Conservation (phyloP, 257 asterid species). For the Ilex aquifolium region DNA sequence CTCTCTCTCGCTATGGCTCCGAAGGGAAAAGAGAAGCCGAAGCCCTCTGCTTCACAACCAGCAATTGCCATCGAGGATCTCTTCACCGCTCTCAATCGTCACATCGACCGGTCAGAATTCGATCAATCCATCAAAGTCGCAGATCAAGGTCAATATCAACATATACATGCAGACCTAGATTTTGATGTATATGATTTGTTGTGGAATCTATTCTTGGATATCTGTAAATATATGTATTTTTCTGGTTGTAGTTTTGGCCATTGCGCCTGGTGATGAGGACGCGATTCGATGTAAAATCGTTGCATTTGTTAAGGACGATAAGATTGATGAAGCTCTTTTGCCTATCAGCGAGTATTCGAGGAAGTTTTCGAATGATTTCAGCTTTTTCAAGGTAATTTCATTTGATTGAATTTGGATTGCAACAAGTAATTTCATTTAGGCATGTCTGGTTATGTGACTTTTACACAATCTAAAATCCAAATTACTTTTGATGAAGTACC, state of each 20-base stretch:
- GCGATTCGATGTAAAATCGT: too few species aligned
- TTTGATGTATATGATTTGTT: too few species aligned
- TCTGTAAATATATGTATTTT: too few species aligned
- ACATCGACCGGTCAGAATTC: slow-evolving; percentile 52
- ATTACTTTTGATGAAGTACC: too few species aligned
- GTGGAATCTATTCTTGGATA: too few species aligned
- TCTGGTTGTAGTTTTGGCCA: too few species aligned
- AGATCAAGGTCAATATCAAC: slow-evolving; percentile 56
- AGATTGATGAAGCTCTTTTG: slow-evolving; percentile 52
- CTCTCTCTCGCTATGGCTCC: too few species aligned
- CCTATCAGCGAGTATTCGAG: slow-evolving; percentile 44
- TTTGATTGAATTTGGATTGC: too few species aligned
- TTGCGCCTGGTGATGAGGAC: too few species aligned
- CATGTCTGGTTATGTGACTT: neutral
- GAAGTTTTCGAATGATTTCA: slow-evolving; percentile 36
- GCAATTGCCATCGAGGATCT: slow-evolving; percentile 77
- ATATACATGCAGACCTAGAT: too few species aligned
- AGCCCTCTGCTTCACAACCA: slow-evolving; percentile 29
- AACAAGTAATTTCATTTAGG: neutral
- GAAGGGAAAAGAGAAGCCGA: slow-evolving; percentile 43
- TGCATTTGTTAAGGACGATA: slow-evolving; percentile 45
- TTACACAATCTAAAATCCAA: too few species aligned
- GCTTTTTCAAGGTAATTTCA: slow-evolving; percentile 40
- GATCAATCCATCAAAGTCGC: slow-evolving; percentile 65
- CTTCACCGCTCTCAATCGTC: too few species aligned